These are phyloP conservation scores for Exophiala viscosa DNA, from an alignment of 2,329 filamentous ascomycete species.

Conservation along the genomic window DNA sequence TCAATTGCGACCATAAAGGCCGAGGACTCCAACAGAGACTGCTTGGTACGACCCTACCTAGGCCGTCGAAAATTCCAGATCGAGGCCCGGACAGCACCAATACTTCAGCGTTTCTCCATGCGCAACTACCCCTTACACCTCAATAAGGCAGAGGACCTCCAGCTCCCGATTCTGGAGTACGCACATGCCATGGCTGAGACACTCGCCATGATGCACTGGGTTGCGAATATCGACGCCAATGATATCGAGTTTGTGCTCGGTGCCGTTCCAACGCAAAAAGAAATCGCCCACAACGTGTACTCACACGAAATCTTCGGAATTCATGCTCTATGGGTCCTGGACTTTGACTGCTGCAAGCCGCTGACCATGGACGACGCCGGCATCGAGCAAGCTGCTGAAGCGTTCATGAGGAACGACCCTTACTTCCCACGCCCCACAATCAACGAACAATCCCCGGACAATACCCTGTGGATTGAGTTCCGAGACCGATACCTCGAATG, in stretches of 20 bases:
- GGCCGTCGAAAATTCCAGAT: conserved; percentile 34
- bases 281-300: background rate
- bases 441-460: conserved; percentile 15
- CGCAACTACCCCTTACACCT: conserved; percentile 50
- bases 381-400: conserved; percentile 40
- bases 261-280: conserved; percentile 1
- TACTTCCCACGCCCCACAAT: conserved; percentile 35
- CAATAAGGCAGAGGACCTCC: conserved; percentile 49
- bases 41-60: conserved; percentile 50
- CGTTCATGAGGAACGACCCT: conserved; percentile 52
- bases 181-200: conserved; percentile 48
- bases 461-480: conserved; percentile 9
- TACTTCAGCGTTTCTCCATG: conserved; percentile 38
- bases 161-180: conserved; percentile 36
- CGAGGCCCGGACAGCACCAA: conserved; percentile 20
- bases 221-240: conserved; percentile 46
- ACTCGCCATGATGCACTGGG: conserved; percentile 52
- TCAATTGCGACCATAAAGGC: conserved; percentile 26
- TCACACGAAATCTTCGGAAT: conserved; percentile 28
- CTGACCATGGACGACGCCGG: conserved; percentile 42
- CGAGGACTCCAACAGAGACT: conserved; percentile 42
- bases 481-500: conserved; percentile 10
- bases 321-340: conserved; percentile 44
- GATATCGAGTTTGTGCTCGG: conserved; percentile 56
- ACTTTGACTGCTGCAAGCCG: conserved; percentile 44